phyloP scores from a whole-genome alignment of 441 rosid species.

The Erodium texanum region DNA sequence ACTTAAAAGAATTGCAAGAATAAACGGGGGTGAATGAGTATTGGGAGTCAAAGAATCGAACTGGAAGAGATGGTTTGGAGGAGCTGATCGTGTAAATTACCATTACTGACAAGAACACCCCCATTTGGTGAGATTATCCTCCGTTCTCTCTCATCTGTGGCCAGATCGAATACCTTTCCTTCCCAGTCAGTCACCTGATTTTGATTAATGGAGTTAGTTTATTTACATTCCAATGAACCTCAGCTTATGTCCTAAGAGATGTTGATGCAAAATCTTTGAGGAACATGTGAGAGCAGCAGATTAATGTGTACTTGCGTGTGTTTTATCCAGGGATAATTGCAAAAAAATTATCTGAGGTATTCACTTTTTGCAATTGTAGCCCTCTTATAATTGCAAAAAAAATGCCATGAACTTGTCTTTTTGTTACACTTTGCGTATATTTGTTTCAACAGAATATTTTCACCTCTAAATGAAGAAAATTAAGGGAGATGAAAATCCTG shows the following conservation, averaged over 20 bases:
- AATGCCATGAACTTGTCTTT: too few species aligned
- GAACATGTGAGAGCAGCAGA: too few species aligned
- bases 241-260: too few species aligned
- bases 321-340: too few species aligned
- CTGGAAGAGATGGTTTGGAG: constrained; percentile 40
- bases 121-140: constrained; percentile 47
- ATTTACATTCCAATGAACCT: background rate
- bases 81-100: constrained; percentile 41
- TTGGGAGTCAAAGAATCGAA: constrained; percentile 23
- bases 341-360: too few species aligned
- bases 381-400: too few species aligned
- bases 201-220: background rate
- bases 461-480: too few species aligned
- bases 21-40: background rate
- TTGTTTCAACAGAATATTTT: too few species aligned
- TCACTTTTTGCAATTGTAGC: too few species aligned
- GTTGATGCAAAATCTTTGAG: background rate
- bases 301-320: too few species aligned
- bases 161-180: constrained; percentile 46
- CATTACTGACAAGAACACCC: constrained; percentile 59
- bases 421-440: too few species aligned
- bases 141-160: constrained; percentile 51
- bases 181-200: constrained; percentile 76
- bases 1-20: background rate
- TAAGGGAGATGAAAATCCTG: too few species aligned